A percentile compares a stretch with the other conserved stretches of the same genome.
Evolutionary conservation across 2,329 filamentous ascomycete species (phyloP).

Genomic region (Penicillium vulpinum): DNA sequence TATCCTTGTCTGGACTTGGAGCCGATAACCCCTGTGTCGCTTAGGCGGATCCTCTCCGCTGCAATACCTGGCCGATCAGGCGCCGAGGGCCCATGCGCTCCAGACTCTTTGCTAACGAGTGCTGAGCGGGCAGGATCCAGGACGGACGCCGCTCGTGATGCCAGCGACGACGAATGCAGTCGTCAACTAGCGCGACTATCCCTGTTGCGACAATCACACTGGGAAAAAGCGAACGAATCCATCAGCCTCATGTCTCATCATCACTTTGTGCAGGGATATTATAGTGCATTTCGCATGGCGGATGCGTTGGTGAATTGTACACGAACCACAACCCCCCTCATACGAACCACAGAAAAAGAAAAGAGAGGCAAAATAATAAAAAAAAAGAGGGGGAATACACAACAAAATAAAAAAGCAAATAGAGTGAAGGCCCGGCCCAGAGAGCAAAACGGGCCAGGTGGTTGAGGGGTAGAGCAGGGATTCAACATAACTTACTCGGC

Average conservation of each 20-base stretch:
- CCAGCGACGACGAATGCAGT: slow-evolving; percentile 82
- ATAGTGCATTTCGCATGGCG: not conserved
- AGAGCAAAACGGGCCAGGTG: not conserved
- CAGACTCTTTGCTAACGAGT: slow-evolving; percentile 57
- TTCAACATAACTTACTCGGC: slow-evolving; percentile 69
- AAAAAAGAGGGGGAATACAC: not conserved
- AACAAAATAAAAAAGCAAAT: slow-evolving; percentile 1
- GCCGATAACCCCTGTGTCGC: not conserved
- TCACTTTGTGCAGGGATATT: not conserved
- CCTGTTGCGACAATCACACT: slow-evolving; percentile 91
- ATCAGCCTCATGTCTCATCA: slow-evolving; percentile 10
- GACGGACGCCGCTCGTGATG: slow-evolving; percentile 56
- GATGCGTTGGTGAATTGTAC: slow-evolving; percentile 9
- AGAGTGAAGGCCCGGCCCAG: not conserved
- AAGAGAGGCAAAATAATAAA: not conserved
- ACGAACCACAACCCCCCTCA: not conserved
- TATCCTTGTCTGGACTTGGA: not conserved
- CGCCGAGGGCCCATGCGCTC: slow-evolving; percentile 64
- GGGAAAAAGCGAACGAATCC: not conserved
- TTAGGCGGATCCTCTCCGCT: slow-evolving; percentile 48
- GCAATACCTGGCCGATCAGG: slow-evolving; percentile 65
- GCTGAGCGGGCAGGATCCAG: slow-evolving; percentile 54
- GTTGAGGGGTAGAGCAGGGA: not conserved
- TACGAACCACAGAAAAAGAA: not conserved
- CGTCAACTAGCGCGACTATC: slow-evolving; percentile 82